These are phyloP conservation scores for Trichoderma sp. DNA, from an alignment of 2,329 filamentous ascomycete species.

Conservation along the genomic window DNA sequence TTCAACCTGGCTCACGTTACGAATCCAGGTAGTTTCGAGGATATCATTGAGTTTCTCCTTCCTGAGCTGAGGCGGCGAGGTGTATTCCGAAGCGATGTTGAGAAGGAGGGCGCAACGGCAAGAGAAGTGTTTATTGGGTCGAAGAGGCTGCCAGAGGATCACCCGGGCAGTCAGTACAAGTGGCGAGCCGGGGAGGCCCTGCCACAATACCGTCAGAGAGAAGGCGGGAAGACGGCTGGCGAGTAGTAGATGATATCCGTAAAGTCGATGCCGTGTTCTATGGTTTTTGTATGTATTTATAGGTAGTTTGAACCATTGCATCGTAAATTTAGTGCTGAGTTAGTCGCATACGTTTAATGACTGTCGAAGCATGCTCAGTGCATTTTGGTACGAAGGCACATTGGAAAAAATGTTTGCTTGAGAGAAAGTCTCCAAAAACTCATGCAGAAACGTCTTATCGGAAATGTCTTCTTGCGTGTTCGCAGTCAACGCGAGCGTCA, in stretches of 20 bases:
- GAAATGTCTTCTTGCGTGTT: neutral
- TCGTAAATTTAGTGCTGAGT: neutral
- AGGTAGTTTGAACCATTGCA: too few species aligned
- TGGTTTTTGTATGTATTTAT: neutral
- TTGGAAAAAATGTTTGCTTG: conserved; percentile 15
- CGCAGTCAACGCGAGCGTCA: neutral
- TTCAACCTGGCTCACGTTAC: conserved; percentile 51
- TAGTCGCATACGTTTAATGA: neutral
- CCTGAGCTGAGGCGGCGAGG: conserved; percentile 58
- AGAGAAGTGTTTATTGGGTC: conserved; percentile 31
- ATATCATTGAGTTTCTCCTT: conserved; percentile 64
- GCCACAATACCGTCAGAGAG: conserved; percentile 6
- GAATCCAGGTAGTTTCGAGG: conserved; percentile 60
- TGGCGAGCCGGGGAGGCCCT: conserved; percentile 27
- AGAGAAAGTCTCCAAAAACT: neutral
- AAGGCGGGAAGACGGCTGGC: neutral
- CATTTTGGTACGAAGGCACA: neutral
- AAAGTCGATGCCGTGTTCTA: neutral
- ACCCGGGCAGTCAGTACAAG: conserved; percentile 29
- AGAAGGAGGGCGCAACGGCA: conserved; percentile 30
- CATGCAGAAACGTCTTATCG: neutral
- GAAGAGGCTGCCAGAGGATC: conserved; percentile 29
- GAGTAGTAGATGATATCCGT: neutral
- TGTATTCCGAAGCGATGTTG: conserved; percentile 26
- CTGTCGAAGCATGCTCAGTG: neutral